Conservation (phyloP, 2,329 filamentous ascomycete genomes). For the Fusarium vanettenii region DNA sequence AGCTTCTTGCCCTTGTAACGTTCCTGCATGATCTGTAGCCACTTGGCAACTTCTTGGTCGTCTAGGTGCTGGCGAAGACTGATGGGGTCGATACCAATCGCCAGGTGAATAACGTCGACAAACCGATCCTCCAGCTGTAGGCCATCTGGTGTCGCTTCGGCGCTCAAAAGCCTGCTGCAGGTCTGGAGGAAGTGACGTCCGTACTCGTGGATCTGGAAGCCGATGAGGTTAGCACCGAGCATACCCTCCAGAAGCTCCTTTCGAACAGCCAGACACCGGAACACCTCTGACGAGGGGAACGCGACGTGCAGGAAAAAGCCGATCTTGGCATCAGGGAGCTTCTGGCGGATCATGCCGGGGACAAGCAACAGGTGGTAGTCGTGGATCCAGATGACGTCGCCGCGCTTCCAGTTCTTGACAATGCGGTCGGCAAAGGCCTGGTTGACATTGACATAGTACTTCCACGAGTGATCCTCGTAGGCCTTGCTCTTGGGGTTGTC, state of each 20-base stretch:
- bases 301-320: conserved; percentile 96
- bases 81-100: conserved; percentile 91
- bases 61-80: conserved; percentile 78
- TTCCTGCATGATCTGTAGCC: conserved; percentile 83
- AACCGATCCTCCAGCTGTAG: conserved; percentile 93
- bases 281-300: conserved; percentile 96
- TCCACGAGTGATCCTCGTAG: conserved; percentile 96
- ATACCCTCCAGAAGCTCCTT: conserved; percentile 91
- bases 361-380: conserved; percentile 95
- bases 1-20: conserved; percentile 89
- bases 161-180: conserved; percentile 89
- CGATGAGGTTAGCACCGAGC: conserved; percentile 90
- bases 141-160: conserved; percentile 89
- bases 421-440: conserved; percentile 93
- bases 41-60: conserved; percentile 78
- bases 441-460: conserved; percentile 93
- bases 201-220: conserved; percentile 95
- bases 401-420: conserved; percentile 90
- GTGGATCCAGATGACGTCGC: conserved; percentile 94
- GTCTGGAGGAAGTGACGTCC: conserved; percentile 95
- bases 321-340: conserved; percentile 92
- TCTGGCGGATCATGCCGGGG: conserved; percentile 88
- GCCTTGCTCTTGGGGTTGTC: conserved; percentile 99
- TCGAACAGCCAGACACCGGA: conserved; percentile 88
- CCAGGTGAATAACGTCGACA: conserved; percentile 84